Evolutionary conservation across 73 alveolate species (phyloP), one percentile per base, ranked within the genome.

Genomic region (Paramecium pentaurelia): DNA sequence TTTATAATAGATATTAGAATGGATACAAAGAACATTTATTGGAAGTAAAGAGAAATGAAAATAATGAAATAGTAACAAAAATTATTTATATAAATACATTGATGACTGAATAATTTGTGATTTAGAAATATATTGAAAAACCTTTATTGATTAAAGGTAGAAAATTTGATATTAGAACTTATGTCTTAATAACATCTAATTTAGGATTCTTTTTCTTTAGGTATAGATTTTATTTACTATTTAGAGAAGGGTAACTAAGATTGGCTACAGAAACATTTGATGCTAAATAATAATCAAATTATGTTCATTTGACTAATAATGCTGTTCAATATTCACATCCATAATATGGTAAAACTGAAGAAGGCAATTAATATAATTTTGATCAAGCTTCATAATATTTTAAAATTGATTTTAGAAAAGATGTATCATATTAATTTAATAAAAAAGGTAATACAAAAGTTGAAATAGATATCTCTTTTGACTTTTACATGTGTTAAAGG

Each of bases 201-300:
- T 32, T 44, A 77, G n/a, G 54, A 77, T 32, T 71, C 59, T 30
- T 60, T 38, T 38, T 37, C 36, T 54, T 90, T 37, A 58, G 28
- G 54, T 91, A 45, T 44, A 7, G 27, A 44, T 20, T 2, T n/a
- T 25, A 18, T 80, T 51, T 22, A 75, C 58, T 92, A 94, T 90
- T 86, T 44, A 95, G 95, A 87, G 97, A 95, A 93, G 98, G 98
- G 12, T 96, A 95, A 77, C 86, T 95, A 68, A 93, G 95, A 92
- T 95, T 96, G 30, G 92, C 97, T 47, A 87, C 96, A 88, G 93
- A 73, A 60, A 64, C 34, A 64, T 95, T 87, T 68, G 77, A 94
- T 92, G 25, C 88, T 37, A 73, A 92, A 71, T 68, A 95, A 11
- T 71, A 58, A 88, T 94, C 94, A 75, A 51, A 75, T 22, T 95